Base-by-base conservation (phyloP, 129 eudicot genomes). In the Logfia minima region DNA sequence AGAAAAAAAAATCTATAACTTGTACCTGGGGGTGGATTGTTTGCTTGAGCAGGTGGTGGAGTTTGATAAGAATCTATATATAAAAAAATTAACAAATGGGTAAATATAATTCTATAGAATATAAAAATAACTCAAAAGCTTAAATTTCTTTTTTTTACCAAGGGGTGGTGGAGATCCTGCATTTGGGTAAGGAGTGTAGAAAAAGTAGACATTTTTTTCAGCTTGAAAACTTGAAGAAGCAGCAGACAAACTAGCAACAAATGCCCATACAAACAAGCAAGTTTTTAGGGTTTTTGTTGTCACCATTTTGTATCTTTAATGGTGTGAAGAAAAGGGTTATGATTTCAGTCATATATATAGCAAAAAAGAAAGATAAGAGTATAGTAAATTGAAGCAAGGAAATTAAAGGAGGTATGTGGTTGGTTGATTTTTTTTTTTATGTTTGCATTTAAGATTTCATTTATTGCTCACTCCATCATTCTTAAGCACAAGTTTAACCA, bases 371-470 rank as follows among this genome's bases (percentile, higher is more conserved):
- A 35, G 29, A 23, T 43, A 8, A 43, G 62, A 78, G 76, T 23
- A 32, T 70, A 70, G 77, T 61, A 70, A 43, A 78, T 70, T 43
- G 70, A 78, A 79, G 77, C 28, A 71, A 62, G 22, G n/a, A 19
- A 48, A 8, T 39, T 39, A 9, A 45, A 72, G 10, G 68, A 53
- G 59, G 74, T 56, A 66, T 66, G 70, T 32, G 75, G 4, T 16
- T 9, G 71, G 80, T 80, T 80, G 78, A 72, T 80, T 58, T 80
- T 68, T 19, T n/a, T 24, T 24, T 66, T 67, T 19, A 56, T 75
- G 75, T 59, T 1, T 68, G 70, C 66, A 81, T 81, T 81, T 21
- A 81, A 80, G 48, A 58, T 26, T 73, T n/a, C 79, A 80, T 80
- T 80, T 8, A 74, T 67, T 80, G 79, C 84, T 74, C 41, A 67